These are phyloP conservation scores for Ceratorhiza oryzae-sativae DNA, from an alignment of 1,284 basidiomycete species.

Conservation along the genomic window DNA sequence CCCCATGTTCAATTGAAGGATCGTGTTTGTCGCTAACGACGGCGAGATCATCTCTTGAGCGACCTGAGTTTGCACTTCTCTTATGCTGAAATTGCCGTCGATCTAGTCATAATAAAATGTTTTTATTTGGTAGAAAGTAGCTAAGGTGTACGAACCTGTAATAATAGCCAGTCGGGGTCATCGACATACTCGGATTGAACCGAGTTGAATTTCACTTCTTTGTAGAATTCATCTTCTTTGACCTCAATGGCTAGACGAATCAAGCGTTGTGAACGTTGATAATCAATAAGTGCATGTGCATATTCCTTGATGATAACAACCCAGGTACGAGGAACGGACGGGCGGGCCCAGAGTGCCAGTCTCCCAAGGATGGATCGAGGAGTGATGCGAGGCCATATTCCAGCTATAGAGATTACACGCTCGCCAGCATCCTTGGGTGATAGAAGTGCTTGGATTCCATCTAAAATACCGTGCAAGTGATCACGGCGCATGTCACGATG, in stretches of 20 bases:
- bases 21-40: slow-evolving; percentile 49
- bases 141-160: slow-evolving; percentile 14
- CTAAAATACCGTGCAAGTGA: too few species aligned
- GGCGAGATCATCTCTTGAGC: slow-evolving; percentile 60
- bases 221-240: neutral
- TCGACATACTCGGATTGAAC: too few species aligned
- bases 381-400: slow-evolving; percentile 30
- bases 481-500: too few species aligned
- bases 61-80: slow-evolving; percentile 54
- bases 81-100: slow-evolving; percentile 55
- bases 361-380: slow-evolving; percentile 6
- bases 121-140: neutral
- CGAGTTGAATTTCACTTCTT: slow-evolving; percentile 1
- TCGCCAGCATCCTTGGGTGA: too few species aligned
- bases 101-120: slow-evolving; percentile 49
- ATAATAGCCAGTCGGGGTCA: slow-evolving; percentile 5
- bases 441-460: too few species aligned
- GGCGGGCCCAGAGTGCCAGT: neutral
- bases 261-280: slow-evolving; percentile 11
- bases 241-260: neutral
- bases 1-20: slow-evolving; percentile 66
- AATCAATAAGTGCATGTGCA: slow-evolving; percentile 2
- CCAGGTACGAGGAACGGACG: neutral
- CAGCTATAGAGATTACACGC: neutral
- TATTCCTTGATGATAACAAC: slow-evolving; percentile 14